These are phyloP conservation scores for Paxillus involutus DNA, from an alignment of 768 basidiomycete species.

Conservation along the genomic window DNA sequence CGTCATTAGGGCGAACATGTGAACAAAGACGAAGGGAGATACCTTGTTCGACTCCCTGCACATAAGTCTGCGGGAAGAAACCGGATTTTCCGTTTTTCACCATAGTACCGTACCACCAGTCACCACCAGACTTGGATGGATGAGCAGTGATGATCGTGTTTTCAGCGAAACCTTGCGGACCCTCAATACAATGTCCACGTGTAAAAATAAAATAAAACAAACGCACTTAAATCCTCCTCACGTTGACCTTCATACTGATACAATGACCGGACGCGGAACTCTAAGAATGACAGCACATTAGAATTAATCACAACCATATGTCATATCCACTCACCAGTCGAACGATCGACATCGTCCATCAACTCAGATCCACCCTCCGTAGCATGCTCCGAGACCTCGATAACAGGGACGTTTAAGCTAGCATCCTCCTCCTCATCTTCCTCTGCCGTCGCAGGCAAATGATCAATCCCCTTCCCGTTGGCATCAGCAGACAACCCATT, in stretches of 20 bases:
- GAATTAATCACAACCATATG: background rate
- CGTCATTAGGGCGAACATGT: background rate
- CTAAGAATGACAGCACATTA: constrained; percentile 38
- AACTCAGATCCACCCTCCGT: constrained; percentile 45
- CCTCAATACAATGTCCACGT: constrained; percentile 1
- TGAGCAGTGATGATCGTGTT: constrained; percentile 78
- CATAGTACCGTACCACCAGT: constrained; percentile 91
- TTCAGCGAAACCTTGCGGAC: constrained; percentile 65
- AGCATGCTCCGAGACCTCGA: constrained; percentile 51
- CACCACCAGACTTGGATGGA: constrained; percentile 81
- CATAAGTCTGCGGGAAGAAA: constrained; percentile 89
- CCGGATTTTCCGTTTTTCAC: constrained; percentile 69
- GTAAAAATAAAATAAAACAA: background rate
- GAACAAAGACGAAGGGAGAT: constrained; percentile 1
- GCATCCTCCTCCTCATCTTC: constrained; percentile 59
- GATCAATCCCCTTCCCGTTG: constrained; percentile 48
- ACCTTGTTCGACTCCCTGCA: constrained; percentile 72
- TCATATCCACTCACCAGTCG: constrained; percentile 45
- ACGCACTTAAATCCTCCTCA: constrained; percentile 83
- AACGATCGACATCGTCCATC: constrained; percentile 73
- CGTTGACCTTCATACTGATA: constrained; percentile 87
- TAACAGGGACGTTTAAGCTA: constrained; percentile 45
- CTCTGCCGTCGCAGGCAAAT: constrained; percentile 53
- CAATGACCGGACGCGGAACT: constrained; percentile 73
- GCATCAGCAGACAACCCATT: constrained; percentile 69